Conservation (phyloP, 2,329 filamentous ascomycete genomes). For the Cordyceps farinosa region DNA sequence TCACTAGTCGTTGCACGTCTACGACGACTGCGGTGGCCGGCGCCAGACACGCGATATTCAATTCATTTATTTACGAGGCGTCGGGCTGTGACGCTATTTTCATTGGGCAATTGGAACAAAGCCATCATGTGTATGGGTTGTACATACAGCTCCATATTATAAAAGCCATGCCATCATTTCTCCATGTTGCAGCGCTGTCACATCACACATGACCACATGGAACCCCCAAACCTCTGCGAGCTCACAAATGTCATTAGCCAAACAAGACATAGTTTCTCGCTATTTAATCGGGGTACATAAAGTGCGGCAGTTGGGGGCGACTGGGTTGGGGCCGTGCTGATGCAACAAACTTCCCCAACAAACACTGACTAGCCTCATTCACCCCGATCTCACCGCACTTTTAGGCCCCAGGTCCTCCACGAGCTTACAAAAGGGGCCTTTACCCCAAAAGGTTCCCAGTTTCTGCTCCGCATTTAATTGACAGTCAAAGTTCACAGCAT, state of each 20-base stretch:
- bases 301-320: constrained; percentile 2
- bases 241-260: background rate
- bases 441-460: no score
- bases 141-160: background rate
- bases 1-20: background rate
- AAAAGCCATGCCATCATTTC: background rate
- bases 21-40: background rate
- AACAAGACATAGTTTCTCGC: background rate
- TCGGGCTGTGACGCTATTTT: background rate
- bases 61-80: background rate
- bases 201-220: background rate
- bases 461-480: background rate
- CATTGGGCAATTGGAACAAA: background rate
- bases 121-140: background rate
- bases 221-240: background rate
- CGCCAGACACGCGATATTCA: background rate
- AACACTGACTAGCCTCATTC: constrained; percentile 7
- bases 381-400: constrained; percentile 12
- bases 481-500: background rate
- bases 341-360: constrained; percentile 9
- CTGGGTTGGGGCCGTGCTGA: background rate
- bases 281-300: background rate
- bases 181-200: background rate
- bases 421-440: background rate
- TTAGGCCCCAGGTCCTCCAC: background rate